phyloP scores from a whole-genome alignment of 352 stramenopile genomes.

The Globisporangium echinulatum region DNA sequence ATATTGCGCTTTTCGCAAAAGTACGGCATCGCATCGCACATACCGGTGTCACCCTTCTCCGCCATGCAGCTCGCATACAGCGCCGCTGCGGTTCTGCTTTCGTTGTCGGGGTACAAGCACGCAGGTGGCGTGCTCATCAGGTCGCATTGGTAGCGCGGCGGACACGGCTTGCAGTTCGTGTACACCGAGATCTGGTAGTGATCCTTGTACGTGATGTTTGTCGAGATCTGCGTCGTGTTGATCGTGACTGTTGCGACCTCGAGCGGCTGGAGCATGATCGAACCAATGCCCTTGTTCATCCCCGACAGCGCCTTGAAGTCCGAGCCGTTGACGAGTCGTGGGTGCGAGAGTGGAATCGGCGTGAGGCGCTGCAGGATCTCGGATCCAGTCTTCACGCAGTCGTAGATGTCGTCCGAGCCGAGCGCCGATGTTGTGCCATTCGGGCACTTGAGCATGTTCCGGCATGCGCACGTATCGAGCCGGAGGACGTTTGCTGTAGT shows the following conservation, averaged over 20 bases:
- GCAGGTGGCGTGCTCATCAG: slow-evolving; percentile 25
- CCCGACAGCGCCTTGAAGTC: slow-evolving; percentile 80
- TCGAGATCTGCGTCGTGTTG: slow-evolving; percentile 84
- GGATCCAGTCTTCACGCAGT: slow-evolving; percentile 88
- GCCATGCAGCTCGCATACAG: slow-evolving; percentile 48
- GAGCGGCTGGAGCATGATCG: slow-evolving; percentile 75
- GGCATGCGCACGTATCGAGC: slow-evolving; percentile 91
- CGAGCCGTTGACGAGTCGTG: slow-evolving; percentile 44
- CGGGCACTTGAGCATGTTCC: slow-evolving; percentile 91
- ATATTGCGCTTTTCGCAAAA: slow-evolving; percentile 42
- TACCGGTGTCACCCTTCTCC: slow-evolving; percentile 20
- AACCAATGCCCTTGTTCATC: slow-evolving; percentile 42
- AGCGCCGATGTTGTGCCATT: slow-evolving; percentile 85
- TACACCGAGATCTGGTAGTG: slow-evolving; percentile 95
- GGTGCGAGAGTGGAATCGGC: slow-evolving; percentile 57
- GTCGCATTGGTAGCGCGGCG: slow-evolving; percentile 88
- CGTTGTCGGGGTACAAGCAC: slow-evolving; percentile 64
- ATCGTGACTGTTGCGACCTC: slow-evolving; percentile 92
- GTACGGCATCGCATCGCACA: slow-evolving; percentile 64
- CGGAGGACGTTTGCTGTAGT: slow-evolving; percentile 38
- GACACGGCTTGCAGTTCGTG: slow-evolving; percentile 93
- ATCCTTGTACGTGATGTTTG: slow-evolving; percentile 94
- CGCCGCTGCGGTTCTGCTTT: slow-evolving; percentile 30
- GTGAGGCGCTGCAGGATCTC: slow-evolving; percentile 87
- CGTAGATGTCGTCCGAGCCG: slow-evolving; percentile 69